Evolutionary conservation across 208 protist genomes (phyloP), one percentile per base, ranked within the genome.

Genomic region (Lotmaria passim): DNA sequence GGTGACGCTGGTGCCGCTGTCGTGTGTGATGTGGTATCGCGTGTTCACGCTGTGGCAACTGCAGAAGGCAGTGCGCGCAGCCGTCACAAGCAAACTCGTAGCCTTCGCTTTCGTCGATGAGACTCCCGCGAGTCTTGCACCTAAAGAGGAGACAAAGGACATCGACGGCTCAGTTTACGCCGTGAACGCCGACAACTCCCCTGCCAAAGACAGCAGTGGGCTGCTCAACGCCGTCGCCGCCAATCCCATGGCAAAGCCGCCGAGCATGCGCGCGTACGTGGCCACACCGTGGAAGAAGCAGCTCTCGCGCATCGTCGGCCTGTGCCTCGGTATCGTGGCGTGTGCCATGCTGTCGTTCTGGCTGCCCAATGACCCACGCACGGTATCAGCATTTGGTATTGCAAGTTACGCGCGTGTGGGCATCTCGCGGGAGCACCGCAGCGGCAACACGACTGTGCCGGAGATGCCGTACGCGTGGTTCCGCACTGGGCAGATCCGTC

Each of bases 381-480:
- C 62, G 10, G 80, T 86, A 38, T 66, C 36, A 26, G 7, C 82
- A 7, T 17, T 24, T 1, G 23, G 39, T 15, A 85, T 89, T n/a
- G 72, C 80, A 11, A 23, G 36, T 47, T 73, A 70, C 30, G 85
- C 79, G 1, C 34, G 34, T 14, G 15, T 62, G 21, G 23, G 38
- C 10, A 39, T 67, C 14, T 44, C 51, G 1, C 19, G 24, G 2
- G 12, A 6, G 6, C 36, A 39, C 8, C 15, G 47, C n/a, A 48
- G 36, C 0, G 21, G 23, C 2, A 72, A 26, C 33, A 70, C 46
- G 57, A 69, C 63, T 5, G 73, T 74, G 31, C 81, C 86, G 2
- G 86, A 91, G 46, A 61, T 86, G 33, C 79, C 76, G 11, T 55
- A 73, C 60, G 79, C 86, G 44, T 81, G 66, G 60, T 67, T 89